Evolutionary conservation across 169 alveolate species (phyloP).

Genomic region (Plasmodium fragile): DNA sequence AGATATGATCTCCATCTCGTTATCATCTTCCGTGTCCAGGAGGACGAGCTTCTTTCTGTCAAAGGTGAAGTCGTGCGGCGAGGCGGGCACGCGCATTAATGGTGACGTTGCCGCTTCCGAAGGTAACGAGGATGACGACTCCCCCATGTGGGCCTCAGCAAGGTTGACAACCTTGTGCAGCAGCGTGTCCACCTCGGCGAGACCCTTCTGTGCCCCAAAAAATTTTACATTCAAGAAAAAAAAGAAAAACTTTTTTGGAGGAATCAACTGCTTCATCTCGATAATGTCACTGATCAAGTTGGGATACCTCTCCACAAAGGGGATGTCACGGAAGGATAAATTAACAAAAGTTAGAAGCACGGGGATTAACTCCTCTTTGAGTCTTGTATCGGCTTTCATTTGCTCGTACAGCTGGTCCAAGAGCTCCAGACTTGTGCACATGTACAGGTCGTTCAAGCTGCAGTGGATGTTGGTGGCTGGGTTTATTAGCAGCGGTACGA

Average conservation of each 20-base stretch:
- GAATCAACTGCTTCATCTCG: constrained; percentile 7
- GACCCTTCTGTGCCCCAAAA: constrained; percentile 2
- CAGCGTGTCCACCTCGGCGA: not conserved
- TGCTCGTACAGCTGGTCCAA: constrained; percentile 24
- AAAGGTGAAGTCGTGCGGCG: constrained; percentile 42
- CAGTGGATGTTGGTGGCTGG: constrained; percentile 16
- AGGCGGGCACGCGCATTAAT: not conserved
- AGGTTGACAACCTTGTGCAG: not conserved
- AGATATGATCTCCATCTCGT: constrained; percentile 47
- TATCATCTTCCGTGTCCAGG: constrained; percentile 60
- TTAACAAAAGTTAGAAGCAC: constrained; percentile 26
- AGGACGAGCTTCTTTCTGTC: constrained; percentile 28
- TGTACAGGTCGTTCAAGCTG: constrained; percentile 19
- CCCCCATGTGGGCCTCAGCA: not conserved
- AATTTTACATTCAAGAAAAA: constrained; percentile 31
- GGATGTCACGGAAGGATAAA: constrained; percentile 29
- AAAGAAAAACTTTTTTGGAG: not conserved
- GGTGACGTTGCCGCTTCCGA: not conserved
- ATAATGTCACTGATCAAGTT: constrained; percentile 21
- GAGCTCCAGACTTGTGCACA: constrained; percentile 11
- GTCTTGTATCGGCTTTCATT: not conserved
- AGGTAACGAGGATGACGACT: not conserved
- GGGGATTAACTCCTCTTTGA: constrained; percentile 17
- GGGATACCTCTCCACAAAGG: constrained; percentile 18
- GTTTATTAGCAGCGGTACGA: constrained; percentile 38